These are phyloP conservation scores for Gossypium longicalyx DNA, from an alignment of 345 rosid genomes.

Conservation along the genomic window DNA sequence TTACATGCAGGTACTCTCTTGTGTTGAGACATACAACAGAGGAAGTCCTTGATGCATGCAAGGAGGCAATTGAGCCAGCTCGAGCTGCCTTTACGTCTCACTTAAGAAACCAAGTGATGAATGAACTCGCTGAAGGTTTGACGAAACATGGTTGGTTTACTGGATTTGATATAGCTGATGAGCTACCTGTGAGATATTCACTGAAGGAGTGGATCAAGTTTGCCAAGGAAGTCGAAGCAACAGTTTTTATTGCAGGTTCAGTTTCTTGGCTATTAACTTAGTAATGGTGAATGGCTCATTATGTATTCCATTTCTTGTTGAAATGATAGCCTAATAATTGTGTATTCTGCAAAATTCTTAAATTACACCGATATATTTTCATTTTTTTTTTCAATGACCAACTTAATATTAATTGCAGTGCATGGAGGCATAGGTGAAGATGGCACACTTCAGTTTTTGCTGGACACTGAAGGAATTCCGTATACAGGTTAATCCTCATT, in stretches of 20 bases:
- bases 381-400: background rate
- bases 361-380: background rate
- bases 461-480: slow-evolving; percentile 77
- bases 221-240: slow-evolving; percentile 64
- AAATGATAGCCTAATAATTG: background rate
- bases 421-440: slow-evolving; percentile 99
- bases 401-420: slow-evolving; percentile 34
- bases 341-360: background rate
- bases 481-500: slow-evolving; percentile 53
- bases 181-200: slow-evolving; percentile 50
- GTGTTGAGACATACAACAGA: slow-evolving; percentile 95
- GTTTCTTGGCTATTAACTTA: background rate
- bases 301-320: slow-evolving; percentile 4
- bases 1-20: slow-evolving; percentile 69
- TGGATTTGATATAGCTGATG: slow-evolving; percentile 79
- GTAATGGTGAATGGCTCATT: background rate
- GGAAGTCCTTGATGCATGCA: slow-evolving; percentile 85
- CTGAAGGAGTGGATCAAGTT: slow-evolving; percentile 68
- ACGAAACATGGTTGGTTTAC: slow-evolving; percentile 66
- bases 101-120: slow-evolving; percentile 67
- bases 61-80: slow-evolving; percentile 80
- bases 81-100: slow-evolving; percentile 75
- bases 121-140: slow-evolving; percentile 67
- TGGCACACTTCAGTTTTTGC: slow-evolving; percentile 79
- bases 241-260: slow-evolving; percentile 87